A percentile compares a stretch with the other conserved stretches of the same genome.
Evolutionary conservation across 2,329 filamentous ascomycete genomes (phyloP).

Genomic region (Neocatenulostroma microsporum): DNA sequence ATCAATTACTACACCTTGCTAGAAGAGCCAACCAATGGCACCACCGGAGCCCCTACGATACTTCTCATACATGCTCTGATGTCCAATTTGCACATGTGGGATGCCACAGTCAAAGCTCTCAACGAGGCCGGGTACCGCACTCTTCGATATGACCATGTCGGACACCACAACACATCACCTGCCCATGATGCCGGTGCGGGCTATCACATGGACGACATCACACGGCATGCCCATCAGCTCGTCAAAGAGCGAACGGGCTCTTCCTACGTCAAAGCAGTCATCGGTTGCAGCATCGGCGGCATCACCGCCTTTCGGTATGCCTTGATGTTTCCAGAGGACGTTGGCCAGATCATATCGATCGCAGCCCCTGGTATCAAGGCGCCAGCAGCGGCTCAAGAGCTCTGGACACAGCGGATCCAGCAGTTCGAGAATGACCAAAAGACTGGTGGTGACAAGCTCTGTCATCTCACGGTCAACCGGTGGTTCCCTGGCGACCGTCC

Average conservation of each 20-base stretch:
- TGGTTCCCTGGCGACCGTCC: conserved; percentile 19
- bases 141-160: conserved; percentile 24
- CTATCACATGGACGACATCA: conserved; percentile 20
- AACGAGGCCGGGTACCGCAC: conserved; percentile 19
- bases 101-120: conserved; percentile 17
- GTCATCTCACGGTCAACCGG: conserved; percentile 17
- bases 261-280: conserved; percentile 15
- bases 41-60: conserved; percentile 8
- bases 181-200: conserved; percentile 2
- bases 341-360: conserved; percentile 17
- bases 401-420: conserved; percentile 21
- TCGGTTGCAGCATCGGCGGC: conserved; percentile 25
- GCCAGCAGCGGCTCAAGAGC: conserved; percentile 11
- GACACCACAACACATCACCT: conserved; percentile 20
- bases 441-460: conserved; percentile 13
- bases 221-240: conserved; percentile 20
- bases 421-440: conserved; percentile 16
- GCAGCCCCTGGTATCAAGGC: conserved; percentile 21
- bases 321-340: conserved; percentile 19
- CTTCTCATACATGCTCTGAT: conserved; percentile 25
- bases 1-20: conserved; percentile 22
- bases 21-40: conserved; percentile 10
- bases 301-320: conserved; percentile 22
- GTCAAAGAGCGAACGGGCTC: conserved; percentile 12
- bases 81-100: conserved; percentile 23